Base-by-base conservation (phyloP, 257 asterid genomes). In the Marsdenia floribunda region DNA sequence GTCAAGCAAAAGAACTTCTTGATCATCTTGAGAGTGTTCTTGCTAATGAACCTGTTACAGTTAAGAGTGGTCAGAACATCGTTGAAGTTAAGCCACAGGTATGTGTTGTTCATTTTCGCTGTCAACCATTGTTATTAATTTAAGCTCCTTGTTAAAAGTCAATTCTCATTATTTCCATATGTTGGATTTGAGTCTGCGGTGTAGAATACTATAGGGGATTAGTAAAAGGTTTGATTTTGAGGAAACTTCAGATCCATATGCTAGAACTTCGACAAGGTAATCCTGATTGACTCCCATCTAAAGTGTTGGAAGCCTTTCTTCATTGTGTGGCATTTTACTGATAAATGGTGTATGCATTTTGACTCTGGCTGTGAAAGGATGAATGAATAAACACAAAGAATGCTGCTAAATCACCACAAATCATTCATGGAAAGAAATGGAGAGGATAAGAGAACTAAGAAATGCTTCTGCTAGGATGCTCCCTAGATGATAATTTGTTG, bases 81-180 rank as follows among this genome's bases (percentile, higher is more conserved):
- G 96, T 92, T 0, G 97, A 92, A 82, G 96, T 92, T 80, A 90
- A 92, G 85, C 97, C 96, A 18, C 97, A 92, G 97, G 97, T 92
- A 84, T 40, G 53, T 68, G n/a, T n/a, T 12, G 65, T 35, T 82
- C 14, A 61, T 35, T 5, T 22, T 9, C 33, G 8, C 38, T n/a
- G n/a, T n/a, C n/a, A n/a, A n/a, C n/a, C n/a, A 68, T 37, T 3
- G 26, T 44, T 21, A 37, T 59, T 52, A 26, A 13, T 65, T 71
- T n/a, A 49, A 69, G 67, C 16, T 21, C 33, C 49, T 60, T 5
- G 59, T 52, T 3, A 18, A 13, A 4, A 54, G 3, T 18, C 50
- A 44, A 33, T 74, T 16, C 22, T 42, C 19, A 6, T 11, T 10
- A 18, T 2, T 67, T 53, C 19, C 72, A 53, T 15, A 13, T 58